Evolutionary conservation across 2,329 filamentous ascomycete genomes (phyloP), one percentile per base, ranked within the genome.

Genomic region (Exophiala bonariae): DNA sequence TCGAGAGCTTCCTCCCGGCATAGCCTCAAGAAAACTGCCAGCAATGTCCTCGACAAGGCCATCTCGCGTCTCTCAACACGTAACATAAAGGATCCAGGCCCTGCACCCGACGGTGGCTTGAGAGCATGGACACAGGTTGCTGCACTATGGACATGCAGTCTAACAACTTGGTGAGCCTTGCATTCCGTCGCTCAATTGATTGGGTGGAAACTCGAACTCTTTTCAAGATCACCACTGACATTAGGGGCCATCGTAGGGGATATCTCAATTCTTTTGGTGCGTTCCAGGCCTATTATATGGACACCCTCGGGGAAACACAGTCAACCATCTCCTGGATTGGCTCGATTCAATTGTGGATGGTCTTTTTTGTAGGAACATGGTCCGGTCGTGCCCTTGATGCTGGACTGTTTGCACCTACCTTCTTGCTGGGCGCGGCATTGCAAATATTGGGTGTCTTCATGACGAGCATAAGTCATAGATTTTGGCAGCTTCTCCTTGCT

Each of bases 81-180:
- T 40, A 34, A 51, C 19, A 50, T 53, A 23, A 39, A 49, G 28
- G 53, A 56, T 32, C 53, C 53, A 4, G 53, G 53, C 7, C 53
- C 53, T 13, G 46, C 53, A 30, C 53, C 53, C 7, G 53, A 56
- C 28, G 53, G 53, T 9, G 79, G 79, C 1, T 58, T 74, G 20
- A 59, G 66, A 23, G 79, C 79, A n/a, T 82, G 78, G 78, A 64
- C 71, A 1, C 79, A 82, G 57, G 77, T 77, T 3, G 67, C 71
- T 2, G 66, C 78, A 9, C 73, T 67, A 2, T 78, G 78, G 56
- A 63, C 77, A 38, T 68, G 80, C 36, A 77, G 79, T 55, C 77
- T 81, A 61, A 80, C 76, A 54, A 78, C 79, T 1, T 83, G 80
- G 72, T 52, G 34, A 38, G 49, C n/a, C 32, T 10, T 37, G 6